Evolutionary conservation across 345 rosid species (phyloP), one percentile per base, ranked within the genome.

Genomic region (Murraya paniculata): DNA sequence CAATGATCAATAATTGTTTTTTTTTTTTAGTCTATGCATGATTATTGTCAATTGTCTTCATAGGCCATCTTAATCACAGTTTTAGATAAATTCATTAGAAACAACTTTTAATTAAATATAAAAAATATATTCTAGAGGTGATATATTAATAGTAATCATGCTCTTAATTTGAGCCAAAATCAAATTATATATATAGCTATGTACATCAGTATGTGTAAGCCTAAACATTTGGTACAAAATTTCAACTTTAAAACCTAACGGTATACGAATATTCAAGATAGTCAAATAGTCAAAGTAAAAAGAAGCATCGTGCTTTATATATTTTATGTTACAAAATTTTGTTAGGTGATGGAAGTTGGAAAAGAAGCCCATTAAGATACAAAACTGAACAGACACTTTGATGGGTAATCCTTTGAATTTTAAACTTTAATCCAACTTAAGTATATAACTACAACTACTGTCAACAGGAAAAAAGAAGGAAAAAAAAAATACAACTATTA

Each of bases 201-300:
- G 48, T 39, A 39, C 10, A 39, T 39, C n/a, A n/a, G n/a, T n/a
- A n/a, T n/a, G n/a, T n/a, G 24, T 22, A 8, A 53, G 14, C 6
- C 57, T 53, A 5, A 5, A 64, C 4, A 18, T 64, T 64, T 18
- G n/a, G 22, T 7, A 13, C 7, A 6, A 64, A 74, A 60, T 62
- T 61, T 74, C 68, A 27, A 74, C 69, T 11, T 13, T 27, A 6
- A 14, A 25, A 74, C 77, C 68, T 74, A 74, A 60, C 27, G 24
- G 59, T 62, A 62, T 27, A 19, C 4, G 21, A 74, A 74, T 19
- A 25, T 27, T 61, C 38, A 27, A 74, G 21, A 45, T 21, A 62
- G 77, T 74, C 77, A 74, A 62, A 27, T 45, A 21, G 59, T 74
- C 70, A 28, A 74, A 28, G 69, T 45, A 25, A 74, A 19, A 30